Base-by-base conservation (phyloP, 257 asterid species). In the Nicotiana attenuata region DNA sequence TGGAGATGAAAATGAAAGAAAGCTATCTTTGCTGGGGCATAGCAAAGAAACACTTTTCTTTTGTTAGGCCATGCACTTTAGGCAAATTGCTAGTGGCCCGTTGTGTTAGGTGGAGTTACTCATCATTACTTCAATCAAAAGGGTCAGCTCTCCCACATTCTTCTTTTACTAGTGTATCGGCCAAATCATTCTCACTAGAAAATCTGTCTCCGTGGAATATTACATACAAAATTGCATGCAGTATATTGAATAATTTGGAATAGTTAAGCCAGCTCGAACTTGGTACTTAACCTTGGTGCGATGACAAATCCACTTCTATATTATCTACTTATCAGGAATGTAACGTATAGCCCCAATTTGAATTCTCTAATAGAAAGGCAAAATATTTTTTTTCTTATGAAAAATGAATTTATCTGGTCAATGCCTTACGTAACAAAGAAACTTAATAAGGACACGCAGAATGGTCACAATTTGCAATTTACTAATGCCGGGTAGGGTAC, bases 131-230 rank as follows among this genome's bases (percentile, higher is more conserved):
- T 63, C 76, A 65, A 86, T 76, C 80, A 88, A 81, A 53, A 85
- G n/a, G 83, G 78, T 80, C 84, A 38, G 22, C 60, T 75, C 52
- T 65, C 33, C 41, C 65, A n/a, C 35, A 75, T 76, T 47, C 78
- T 41, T 41, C 76, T 22, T 67, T 55, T 24, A 65, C 35, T 60
- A n/a, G 41, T 64, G 11, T 64, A 41, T 50, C 14, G 80, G 67
- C 79, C 73, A 81, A 84, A 84, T 86, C 85, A 82, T 88, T 86
- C 61, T 82, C 84, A 41, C 78, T 47, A 15, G 89, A 85, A 86
- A 84, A 87, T 84, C 87, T 86, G 88, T 88, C 86, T 76, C 85
- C 87, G 82, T 31, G 33, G 52, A 77, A 80, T 20, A 83, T 81
- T 24, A 83, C 78, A 78, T 65, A 84, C 85, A 82, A 80, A 80